phyloP scores from a whole-genome alignment of 2,329 filamentous ascomycete genomes.

The Incumbomyces lentus region DNA sequence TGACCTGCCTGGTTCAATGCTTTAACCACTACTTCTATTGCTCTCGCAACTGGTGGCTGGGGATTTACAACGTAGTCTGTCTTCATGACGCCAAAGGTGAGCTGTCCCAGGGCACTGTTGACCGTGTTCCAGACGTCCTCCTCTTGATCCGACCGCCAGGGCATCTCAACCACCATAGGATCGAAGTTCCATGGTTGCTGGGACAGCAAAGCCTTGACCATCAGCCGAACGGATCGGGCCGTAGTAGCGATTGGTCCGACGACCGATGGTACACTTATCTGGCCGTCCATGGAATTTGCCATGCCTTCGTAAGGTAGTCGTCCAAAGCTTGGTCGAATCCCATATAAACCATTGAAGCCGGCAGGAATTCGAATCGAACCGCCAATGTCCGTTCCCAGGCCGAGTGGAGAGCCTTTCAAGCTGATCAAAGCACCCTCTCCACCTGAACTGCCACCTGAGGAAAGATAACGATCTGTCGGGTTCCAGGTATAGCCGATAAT shows the following conservation, averaged over 20 bases:
- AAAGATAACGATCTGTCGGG: conserved; percentile 45
- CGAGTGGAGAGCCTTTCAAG: conserved; percentile 43
- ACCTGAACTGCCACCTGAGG: conserved; percentile 48
- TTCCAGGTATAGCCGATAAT: conserved; percentile 50
- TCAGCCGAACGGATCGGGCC: conserved; percentile 43
- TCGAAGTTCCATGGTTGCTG: conserved; percentile 54
- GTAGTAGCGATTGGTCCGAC: conserved; percentile 54
- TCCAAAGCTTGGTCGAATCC: conserved; percentile 44
- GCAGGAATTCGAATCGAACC: conserved; percentile 50
- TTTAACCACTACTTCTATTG: conserved; percentile 41
- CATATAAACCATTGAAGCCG: conserved; percentile 50
- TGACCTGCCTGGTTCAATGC: conserved; percentile 45
- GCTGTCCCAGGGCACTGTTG: conserved; percentile 26
- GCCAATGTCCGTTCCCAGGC: conserved; percentile 50
- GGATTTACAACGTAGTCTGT: conserved; percentile 42
- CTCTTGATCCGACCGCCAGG: conserved; percentile 47
- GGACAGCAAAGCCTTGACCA: conserved; percentile 47
- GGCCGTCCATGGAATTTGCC: conserved; percentile 55
- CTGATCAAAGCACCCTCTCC: conserved; percentile 49
- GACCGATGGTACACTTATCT: conserved; percentile 52
- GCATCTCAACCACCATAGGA: conserved; percentile 54
- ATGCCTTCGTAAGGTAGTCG: conserved; percentile 47
- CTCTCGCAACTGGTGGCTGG: conserved; percentile 49
- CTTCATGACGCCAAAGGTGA: conserved; percentile 47
- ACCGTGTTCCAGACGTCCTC: conserved; percentile 30